A percentile compares a stretch with the other conserved stretches of the same genome.
phyloP scores from a whole-genome alignment of 2,329 filamentous ascomycete genomes.

The Alternaria sp. region DNA sequence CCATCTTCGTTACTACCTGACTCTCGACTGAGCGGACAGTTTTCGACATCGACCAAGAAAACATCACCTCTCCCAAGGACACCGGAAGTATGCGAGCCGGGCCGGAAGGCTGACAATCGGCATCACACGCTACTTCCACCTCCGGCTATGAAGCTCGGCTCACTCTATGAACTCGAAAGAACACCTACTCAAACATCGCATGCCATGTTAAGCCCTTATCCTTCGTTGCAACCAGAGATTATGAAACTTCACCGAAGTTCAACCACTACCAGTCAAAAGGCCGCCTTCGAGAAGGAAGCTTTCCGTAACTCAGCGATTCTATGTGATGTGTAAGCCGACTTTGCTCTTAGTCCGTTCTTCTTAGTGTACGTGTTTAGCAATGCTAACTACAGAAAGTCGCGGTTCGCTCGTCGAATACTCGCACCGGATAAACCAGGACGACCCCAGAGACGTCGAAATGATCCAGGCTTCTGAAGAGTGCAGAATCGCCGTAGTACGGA shows the following conservation, averaged over 20 bases:
- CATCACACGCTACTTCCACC: conserved; percentile 29
- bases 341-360: neutral
- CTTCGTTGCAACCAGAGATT: conserved; percentile 24
- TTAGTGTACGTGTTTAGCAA: neutral
- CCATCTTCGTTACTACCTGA: conserved; percentile 11
- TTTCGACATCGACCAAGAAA: conserved; percentile 19
- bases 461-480: conserved; percentile 46
- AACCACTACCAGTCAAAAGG: conserved; percentile 42
- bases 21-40: conserved; percentile 15
- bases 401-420: conserved; percentile 52
- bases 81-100: conserved; percentile 21
- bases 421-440: conserved; percentile 42
- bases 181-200: conserved; percentile 20
- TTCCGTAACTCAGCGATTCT: conserved; percentile 54
- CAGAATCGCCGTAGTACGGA: conserved; percentile 53
- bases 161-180: conserved; percentile 17
- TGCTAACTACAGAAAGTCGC: conserved; percentile 32
- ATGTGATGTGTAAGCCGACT: conserved; percentile 50
- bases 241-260: conserved; percentile 38
- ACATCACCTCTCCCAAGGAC: conserved; percentile 17
- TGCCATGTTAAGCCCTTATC: conserved; percentile 27
- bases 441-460: conserved; percentile 51
- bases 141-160: conserved; percentile 28
- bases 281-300: conserved; percentile 49
- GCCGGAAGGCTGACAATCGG: conserved; percentile 15